Conservation (phyloP, 2,329 filamentous ascomycete species). For the Pseudopithomyces maydicus region DNA sequence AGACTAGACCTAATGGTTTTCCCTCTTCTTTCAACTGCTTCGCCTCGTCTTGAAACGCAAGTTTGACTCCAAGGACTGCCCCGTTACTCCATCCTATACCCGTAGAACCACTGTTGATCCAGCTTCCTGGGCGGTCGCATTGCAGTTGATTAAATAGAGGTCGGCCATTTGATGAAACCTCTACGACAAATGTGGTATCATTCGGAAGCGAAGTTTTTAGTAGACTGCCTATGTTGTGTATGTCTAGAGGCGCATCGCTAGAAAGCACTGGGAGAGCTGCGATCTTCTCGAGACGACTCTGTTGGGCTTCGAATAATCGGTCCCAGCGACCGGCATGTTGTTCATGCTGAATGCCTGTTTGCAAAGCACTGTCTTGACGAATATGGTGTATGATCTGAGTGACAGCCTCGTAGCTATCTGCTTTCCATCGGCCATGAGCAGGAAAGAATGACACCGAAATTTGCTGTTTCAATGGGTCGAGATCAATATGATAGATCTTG, state of each 20-base stretch:
- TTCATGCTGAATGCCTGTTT: not conserved
- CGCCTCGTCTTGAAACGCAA: slow-evolving; percentile 48
- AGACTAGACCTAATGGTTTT: slow-evolving; percentile 43
- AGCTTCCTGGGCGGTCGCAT: slow-evolving; percentile 47
- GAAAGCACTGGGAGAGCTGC: slow-evolving; percentile 19
- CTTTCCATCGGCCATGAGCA: slow-evolving; percentile 68
- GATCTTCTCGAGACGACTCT: slow-evolving; percentile 26
- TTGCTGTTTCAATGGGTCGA: slow-evolving; percentile 70
- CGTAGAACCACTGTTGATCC: slow-evolving; percentile 61
- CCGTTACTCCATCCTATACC: slow-evolving; percentile 61
- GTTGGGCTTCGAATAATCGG: slow-evolving; percentile 15
- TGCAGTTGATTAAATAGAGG: slow-evolving; percentile 20
- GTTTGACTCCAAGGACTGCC: slow-evolving; percentile 57
- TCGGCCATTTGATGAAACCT: slow-evolving; percentile 18
- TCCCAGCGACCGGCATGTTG: slow-evolving; percentile 5
- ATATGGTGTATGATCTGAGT: slow-evolving; percentile 37
- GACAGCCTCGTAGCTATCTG: slow-evolving; percentile 62
- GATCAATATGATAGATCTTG: slow-evolving; percentile 67
- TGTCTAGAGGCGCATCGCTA: slow-evolving; percentile 23
- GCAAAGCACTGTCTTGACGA: slow-evolving; percentile 10
- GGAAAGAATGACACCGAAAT: slow-evolving; percentile 76
- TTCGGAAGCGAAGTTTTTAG: slow-evolving; percentile 12
- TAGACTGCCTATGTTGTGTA: slow-evolving; percentile 17
- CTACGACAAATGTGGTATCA: slow-evolving; percentile 18
- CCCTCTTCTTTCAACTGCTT: slow-evolving; percentile 9